Percentiles rank a stretch among this genome's conserved stretches.
Conservation (phyloP, 306 rosid species). For the Arachis stenosperma region DNA sequence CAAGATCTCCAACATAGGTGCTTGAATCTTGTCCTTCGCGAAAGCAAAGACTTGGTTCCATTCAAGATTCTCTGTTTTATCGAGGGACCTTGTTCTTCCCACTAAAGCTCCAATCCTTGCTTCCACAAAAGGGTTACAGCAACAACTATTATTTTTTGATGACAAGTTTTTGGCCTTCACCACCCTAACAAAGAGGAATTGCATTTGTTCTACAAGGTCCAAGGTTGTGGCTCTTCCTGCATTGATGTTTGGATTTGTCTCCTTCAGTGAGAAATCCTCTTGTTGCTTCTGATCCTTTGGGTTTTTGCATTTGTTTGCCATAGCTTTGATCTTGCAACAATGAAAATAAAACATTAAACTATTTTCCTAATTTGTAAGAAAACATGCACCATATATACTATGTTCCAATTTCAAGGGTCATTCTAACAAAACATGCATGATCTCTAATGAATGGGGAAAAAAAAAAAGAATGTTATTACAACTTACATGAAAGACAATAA, state of each 20-base stretch:
- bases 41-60: constrained; percentile 41
- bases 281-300: constrained; percentile 28
- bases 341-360: background rate
- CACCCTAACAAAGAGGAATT: constrained; percentile 46
- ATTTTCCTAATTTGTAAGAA: too few relatives aligned
- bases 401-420: too few relatives aligned
- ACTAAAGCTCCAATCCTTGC: constrained; percentile 42
- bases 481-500: too few relatives aligned
- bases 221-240: constrained; percentile 39
- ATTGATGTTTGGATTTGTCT: constrained; percentile 47
- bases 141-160: background rate
- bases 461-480: too few relatives aligned
- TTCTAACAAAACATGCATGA: too few relatives aligned
- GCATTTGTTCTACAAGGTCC: constrained; percentile 50
- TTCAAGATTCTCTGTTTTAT: constrained; percentile 32
- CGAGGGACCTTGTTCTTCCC: constrained; percentile 32
- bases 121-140: constrained; percentile 39
- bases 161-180: constrained; percentile 42
- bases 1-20: constrained; percentile 27
- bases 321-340: constrained; percentile 5
- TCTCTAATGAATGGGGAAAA: too few relatives aligned
- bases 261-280: constrained; percentile 48
- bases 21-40: constrained; percentile 41
- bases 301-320: constrained; percentile 23
- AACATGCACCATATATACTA: too few relatives aligned